Conservation (phyloP, 179 eudicot genomes). For the Beta corolliflora region DNA sequence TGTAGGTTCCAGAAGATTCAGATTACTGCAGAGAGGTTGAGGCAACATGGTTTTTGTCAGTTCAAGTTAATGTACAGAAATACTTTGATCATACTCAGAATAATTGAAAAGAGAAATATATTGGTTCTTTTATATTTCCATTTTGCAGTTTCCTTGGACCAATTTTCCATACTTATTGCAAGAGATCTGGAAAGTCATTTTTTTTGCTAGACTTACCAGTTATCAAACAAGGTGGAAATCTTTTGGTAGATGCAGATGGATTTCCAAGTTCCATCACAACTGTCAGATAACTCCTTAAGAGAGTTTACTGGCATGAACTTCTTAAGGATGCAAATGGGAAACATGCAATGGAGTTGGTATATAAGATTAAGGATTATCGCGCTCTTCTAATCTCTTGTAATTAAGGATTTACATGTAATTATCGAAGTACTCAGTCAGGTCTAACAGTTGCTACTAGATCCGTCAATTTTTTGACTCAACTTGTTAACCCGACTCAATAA, state of each 20-base stretch:
- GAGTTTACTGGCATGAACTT: background rate
- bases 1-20: conserved; percentile 12
- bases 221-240: too few relatives aligned
- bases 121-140: background rate
- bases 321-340: background rate
- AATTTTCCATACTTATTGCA: background rate
- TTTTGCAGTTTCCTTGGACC: background rate
- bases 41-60: conserved; percentile 28
- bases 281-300: background rate
- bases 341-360: background rate
- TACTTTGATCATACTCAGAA: conserved; percentile 31
- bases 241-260: too few relatives aligned
- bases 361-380: background rate
- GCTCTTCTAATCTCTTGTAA: background rate
- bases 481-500: too few relatives aligned
- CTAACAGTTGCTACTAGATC: background rate
- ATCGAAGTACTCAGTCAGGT: background rate
- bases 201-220: too few relatives aligned
- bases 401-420: background rate
- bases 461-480: too few relatives aligned
- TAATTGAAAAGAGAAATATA: conserved; percentile 22
- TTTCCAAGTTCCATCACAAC: background rate
- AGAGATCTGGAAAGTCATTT: background rate
- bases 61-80: conserved; percentile 29
- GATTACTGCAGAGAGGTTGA: conserved; percentile 13